phyloP scores from a whole-genome alignment of 192 early-diverging fungal genomes.

The Gigaspora rosea region DNA sequence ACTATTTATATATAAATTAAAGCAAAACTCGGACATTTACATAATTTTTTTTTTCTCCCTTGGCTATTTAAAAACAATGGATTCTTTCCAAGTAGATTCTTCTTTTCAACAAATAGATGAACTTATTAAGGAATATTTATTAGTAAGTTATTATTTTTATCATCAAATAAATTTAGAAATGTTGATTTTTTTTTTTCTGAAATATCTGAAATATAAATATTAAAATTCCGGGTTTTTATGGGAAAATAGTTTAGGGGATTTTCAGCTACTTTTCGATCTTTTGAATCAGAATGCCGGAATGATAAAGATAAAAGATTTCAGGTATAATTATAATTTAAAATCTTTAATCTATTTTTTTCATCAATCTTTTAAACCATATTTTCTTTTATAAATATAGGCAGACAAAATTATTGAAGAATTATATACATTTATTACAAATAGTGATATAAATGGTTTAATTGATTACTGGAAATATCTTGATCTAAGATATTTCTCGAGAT shows the following conservation, averaged over 20 bases:
- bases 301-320: conserved; percentile 67
- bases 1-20: too few relatives aligned
- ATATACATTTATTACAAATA: conserved; percentile 44
- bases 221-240: too few relatives aligned
- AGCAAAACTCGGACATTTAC: too few relatives aligned
- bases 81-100: conserved; percentile 36
- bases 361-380: too few relatives aligned
- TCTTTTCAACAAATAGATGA: conserved; percentile 60
- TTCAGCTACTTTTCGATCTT: conserved; percentile 56
- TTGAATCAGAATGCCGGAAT: conserved; percentile 53
- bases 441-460: conserved; percentile 54
- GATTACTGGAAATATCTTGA: conserved; percentile 66
- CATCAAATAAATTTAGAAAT: not conserved
- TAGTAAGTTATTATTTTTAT: conserved; percentile 43
- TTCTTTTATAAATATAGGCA: conserved; percentile 37
- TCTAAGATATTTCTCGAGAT: conserved; percentile 62
- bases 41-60: too few relatives aligned
- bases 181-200: not conserved
- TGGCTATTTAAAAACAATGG: conserved; percentile 41
- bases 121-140: conserved; percentile 64
- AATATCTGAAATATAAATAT: not conserved
- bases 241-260: conserved; percentile 60
- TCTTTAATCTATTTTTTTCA: too few relatives aligned
- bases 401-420: conserved; percentile 68
- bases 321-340: conserved; percentile 26